phyloP scores from a whole-genome alignment of 2,329 filamentous ascomycete genomes.

The Neonectria hederae region DNA sequence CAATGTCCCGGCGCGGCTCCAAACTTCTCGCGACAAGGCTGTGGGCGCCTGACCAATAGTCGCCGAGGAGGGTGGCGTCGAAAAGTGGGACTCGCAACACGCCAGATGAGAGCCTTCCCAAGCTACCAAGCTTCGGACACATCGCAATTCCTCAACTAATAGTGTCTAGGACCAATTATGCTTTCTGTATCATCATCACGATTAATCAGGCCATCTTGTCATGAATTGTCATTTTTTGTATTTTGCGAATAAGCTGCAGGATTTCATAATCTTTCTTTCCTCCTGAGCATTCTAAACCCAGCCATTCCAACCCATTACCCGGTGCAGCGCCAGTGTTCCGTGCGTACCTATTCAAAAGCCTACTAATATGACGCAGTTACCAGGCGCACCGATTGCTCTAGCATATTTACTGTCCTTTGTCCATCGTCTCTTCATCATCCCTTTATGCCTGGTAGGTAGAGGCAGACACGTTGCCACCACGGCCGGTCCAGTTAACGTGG shows the following conservation, averaged over 20 bases:
- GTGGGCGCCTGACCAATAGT: constrained; percentile 41
- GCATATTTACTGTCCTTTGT: constrained; percentile 33
- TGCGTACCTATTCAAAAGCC: constrained; percentile 38
- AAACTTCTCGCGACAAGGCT: constrained; percentile 53
- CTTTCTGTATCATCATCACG: no score
- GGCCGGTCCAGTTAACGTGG: constrained; percentile 99
- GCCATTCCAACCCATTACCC: constrained; percentile 38
- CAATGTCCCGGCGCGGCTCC: constrained; percentile 42
- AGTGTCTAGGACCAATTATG: no score
- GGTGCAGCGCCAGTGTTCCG: constrained; percentile 37
- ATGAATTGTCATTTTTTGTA: constrained; percentile 16
- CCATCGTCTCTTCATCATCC: constrained; percentile 23
- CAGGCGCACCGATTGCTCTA: constrained; percentile 29
- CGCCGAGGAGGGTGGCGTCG: not conserved
- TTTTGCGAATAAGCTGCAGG: constrained; percentile 29
- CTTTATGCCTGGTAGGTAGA: constrained; percentile 95
- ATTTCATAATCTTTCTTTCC: constrained; percentile 33
- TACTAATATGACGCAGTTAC: constrained; percentile 35
- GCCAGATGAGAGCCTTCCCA: constrained; percentile 3
- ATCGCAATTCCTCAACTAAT: not conserved
- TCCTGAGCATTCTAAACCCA: constrained; percentile 40
- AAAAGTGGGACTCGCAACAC: constrained; percentile 37
- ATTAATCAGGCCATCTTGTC: not conserved
- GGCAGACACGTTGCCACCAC: constrained; percentile 95
- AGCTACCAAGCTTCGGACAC: not conserved